These are phyloP conservation scores for Parietichytrium sp. DNA, from an alignment of 108 stramenopile genomes.

Conservation along the genomic window DNA sequence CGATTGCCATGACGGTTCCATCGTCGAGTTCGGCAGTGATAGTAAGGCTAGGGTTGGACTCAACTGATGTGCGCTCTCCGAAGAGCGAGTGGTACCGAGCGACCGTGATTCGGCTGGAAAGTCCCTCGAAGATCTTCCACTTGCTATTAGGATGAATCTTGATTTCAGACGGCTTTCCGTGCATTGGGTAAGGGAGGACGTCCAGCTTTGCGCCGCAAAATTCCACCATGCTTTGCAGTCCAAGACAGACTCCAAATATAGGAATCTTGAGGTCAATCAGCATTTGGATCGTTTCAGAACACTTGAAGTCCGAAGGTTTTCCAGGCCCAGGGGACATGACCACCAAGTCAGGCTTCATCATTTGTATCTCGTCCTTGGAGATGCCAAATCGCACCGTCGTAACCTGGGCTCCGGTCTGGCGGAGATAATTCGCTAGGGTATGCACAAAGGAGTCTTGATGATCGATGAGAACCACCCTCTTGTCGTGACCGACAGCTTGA, in stretches of 20 bases:
- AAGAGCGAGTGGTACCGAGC: slow-evolving; percentile 94
- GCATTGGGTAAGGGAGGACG: slow-evolving; percentile 89
- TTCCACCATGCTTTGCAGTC: slow-evolving; percentile 96
- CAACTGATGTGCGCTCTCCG: slow-evolving; percentile 71
- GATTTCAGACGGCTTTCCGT: slow-evolving; percentile 85
- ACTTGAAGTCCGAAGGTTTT: slow-evolving; percentile 84
- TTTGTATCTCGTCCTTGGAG: slow-evolving; percentile 57
- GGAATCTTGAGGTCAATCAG: slow-evolving; percentile 78
- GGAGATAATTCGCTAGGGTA: slow-evolving; percentile 93
- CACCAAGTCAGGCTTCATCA: slow-evolving; percentile 52
- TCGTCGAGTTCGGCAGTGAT: slow-evolving; percentile 87
- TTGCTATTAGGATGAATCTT: slow-evolving; percentile 69
- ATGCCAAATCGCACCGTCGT: slow-evolving; percentile 83
- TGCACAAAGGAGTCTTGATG: slow-evolving; percentile 98
- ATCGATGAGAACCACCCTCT: slow-evolving; percentile 83
- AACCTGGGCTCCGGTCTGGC: slow-evolving; percentile 92
- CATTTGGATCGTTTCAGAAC: slow-evolving; percentile 76
- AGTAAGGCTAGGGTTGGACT: slow-evolving; percentile 58
- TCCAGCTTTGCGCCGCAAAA: slow-evolving; percentile 89
- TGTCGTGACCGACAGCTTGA: slow-evolving; percentile 72
- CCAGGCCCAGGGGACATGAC: slow-evolving; percentile 96
- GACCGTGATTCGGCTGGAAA: slow-evolving; percentile 84
- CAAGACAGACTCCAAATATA: slow-evolving; percentile 93
- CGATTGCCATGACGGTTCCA: slow-evolving; percentile 90
- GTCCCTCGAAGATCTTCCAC: slow-evolving; percentile 71